Percentiles rank a stretch among this genome's conserved stretches.
Conservation (phyloP, 495 filamentous ascomycete species). For the Talaromyces stipitatus region DNA sequence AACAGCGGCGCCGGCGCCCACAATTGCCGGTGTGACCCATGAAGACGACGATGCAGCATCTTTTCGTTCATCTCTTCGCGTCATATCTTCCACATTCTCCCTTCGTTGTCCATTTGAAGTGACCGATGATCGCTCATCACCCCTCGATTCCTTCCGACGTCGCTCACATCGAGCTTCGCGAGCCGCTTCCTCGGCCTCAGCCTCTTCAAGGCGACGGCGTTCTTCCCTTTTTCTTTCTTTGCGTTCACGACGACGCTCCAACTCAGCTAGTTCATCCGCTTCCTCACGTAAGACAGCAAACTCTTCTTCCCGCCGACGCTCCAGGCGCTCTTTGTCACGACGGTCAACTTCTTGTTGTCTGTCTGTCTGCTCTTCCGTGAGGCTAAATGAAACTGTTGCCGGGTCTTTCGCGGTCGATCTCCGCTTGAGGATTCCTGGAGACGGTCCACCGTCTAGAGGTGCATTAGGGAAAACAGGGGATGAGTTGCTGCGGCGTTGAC, state of each 20-base stretch:
- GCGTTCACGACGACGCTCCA: neutral
- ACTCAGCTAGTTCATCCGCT: neutral
- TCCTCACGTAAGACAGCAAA: constrained; percentile 2
- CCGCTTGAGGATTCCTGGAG: constrained; percentile 23
- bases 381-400: constrained; percentile 38
- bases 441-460: constrained; percentile 13
- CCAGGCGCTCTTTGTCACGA: constrained; percentile 18
- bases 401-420: constrained; percentile 33
- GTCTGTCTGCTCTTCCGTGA: constrained; percentile 41
- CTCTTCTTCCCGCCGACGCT: constrained; percentile 19
- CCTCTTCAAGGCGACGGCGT: neutral
- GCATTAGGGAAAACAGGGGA: constrained; percentile 23
- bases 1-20: constrained; percentile 38
- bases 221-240: neutral
- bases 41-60: constrained; percentile 25
- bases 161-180: neutral
- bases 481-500: constrained; percentile 26
- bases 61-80: constrained; percentile 1
- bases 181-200: neutral
- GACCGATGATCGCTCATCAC: neutral
- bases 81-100: neutral
- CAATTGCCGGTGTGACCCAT: constrained; percentile 37
- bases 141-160: neutral
- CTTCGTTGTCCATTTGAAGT: neutral
- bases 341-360: constrained; percentile 32